Evolutionary conservation across 176 grass and related monocot species (phyloP).

Genomic region (Zea luxurians): DNA sequence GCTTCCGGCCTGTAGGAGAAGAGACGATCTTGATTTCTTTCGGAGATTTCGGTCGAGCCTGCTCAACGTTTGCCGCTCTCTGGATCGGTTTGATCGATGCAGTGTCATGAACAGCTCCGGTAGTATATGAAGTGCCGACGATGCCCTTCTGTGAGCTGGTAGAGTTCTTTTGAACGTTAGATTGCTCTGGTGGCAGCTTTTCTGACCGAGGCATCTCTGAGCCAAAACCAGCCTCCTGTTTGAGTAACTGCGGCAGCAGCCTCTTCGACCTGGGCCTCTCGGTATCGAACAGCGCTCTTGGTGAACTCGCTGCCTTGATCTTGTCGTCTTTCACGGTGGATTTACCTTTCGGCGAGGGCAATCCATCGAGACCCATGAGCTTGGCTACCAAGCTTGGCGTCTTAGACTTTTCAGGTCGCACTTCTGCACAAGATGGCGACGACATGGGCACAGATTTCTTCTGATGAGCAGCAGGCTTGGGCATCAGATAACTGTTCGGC

Average conservation of each 20-base stretch:
- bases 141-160: conserved; percentile 23
- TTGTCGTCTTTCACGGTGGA: conserved; percentile 45
- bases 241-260: background rate
- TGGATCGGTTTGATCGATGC: conserved; percentile 31
- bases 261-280: conserved; percentile 72
- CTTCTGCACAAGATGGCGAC: conserved; percentile 27
- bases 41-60: conserved; percentile 23
- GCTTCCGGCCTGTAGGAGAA: conserved; percentile 29
- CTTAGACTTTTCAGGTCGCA: conserved; percentile 44
- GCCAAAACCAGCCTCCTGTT: conserved; percentile 22
- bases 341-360: conserved; percentile 37
- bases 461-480: conserved; percentile 33
- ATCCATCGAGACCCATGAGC: conserved; percentile 85
- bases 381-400: conserved; percentile 69
- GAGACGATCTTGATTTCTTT: conserved; percentile 42
- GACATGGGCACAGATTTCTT: conserved; percentile 25
- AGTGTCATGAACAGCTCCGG: conserved; percentile 18
- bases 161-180: conserved; percentile 22
- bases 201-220: background rate
- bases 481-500: conserved; percentile 25
- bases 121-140: conserved; percentile 2
- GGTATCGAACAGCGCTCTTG: conserved; percentile 63
- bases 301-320: conserved; percentile 45
- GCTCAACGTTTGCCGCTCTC: conserved; percentile 34
- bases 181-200: conserved; percentile 17